Conservation (phyloP, 129 eudicot genomes). For the Logfia minima region DNA sequence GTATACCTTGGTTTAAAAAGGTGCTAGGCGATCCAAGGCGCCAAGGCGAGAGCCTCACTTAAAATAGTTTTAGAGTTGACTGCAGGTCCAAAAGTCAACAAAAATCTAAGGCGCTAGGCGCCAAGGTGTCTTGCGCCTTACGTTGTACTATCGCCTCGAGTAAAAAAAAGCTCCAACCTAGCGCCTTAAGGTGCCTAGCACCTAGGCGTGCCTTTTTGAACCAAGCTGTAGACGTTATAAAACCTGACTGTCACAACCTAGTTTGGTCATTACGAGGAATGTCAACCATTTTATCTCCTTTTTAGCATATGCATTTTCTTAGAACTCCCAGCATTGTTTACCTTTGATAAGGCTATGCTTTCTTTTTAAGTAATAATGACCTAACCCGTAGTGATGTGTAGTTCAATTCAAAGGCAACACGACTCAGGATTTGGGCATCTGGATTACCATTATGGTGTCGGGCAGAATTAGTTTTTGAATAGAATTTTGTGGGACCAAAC, state of each 20-base stretch:
- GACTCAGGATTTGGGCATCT: not conserved
- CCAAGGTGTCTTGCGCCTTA: too few species aligned
- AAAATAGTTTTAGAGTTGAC: too few species aligned
- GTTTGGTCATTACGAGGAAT: slow-evolving; percentile 10
- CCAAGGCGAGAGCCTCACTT: too few species aligned
- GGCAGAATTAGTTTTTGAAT: not conserved
- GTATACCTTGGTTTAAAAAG: not conserved
- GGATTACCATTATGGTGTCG: not conserved
- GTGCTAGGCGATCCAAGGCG: too few species aligned
- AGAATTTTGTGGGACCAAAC: not conserved
- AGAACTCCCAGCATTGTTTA: not conserved
- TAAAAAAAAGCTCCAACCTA: too few species aligned
- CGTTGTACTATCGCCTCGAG: too few species aligned
- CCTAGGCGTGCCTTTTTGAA: too few species aligned
- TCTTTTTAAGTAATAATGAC: not conserved
- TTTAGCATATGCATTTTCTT: slow-evolving; percentile 18
- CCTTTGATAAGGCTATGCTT: not conserved
- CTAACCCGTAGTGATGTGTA: not conserved
- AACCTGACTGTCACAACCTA: slow-evolving; percentile 2
- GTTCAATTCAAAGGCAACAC: not conserved
- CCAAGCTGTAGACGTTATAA: too few species aligned
- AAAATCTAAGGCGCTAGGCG: too few species aligned
- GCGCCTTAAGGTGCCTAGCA: too few species aligned
- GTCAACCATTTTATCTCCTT: slow-evolving; percentile 23
- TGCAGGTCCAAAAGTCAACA: too few species aligned